phyloP scores from a whole-genome alignment of 202 grass and related monocot species.

The Bolboschoenoplectus hybrid region DNA sequence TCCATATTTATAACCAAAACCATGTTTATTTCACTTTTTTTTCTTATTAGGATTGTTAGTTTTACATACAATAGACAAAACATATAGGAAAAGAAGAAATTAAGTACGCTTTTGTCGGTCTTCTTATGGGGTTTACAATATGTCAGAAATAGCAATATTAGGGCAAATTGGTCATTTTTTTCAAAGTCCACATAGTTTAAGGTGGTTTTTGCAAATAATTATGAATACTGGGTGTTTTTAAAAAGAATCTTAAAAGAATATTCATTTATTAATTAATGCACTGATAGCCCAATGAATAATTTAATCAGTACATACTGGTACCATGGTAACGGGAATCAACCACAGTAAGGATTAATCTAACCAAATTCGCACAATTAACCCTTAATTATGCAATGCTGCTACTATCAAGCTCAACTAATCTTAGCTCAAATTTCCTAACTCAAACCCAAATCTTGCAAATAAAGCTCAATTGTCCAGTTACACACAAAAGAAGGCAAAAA shows the following conservation, averaged over 20 bases:
- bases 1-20: not conserved
- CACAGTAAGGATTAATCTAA: not conserved
- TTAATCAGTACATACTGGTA: not conserved
- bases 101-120: not conserved
- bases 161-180: not conserved
- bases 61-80: not conserved
- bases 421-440: not conserved
- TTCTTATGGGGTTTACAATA: not conserved
- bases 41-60: not conserved
- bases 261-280: not conserved
- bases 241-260: not conserved
- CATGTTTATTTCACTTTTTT: not conserved
- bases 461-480: not conserved
- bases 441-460: not conserved
- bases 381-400: not conserved
- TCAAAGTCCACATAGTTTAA: not conserved
- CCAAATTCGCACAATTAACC: not conserved
- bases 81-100: not conserved
- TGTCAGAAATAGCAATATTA: conserved; percentile 1
- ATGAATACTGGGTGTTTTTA: not conserved
- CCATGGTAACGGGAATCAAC: not conserved
- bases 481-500: not conserved
- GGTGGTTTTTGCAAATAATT: not conserved
- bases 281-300: not conserved
- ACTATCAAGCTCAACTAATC: conserved; percentile 6